phyloP scores from a whole-genome alignment of 495 filamentous ascomycete genomes.

The Astrothelium subdiscretum region DNA sequence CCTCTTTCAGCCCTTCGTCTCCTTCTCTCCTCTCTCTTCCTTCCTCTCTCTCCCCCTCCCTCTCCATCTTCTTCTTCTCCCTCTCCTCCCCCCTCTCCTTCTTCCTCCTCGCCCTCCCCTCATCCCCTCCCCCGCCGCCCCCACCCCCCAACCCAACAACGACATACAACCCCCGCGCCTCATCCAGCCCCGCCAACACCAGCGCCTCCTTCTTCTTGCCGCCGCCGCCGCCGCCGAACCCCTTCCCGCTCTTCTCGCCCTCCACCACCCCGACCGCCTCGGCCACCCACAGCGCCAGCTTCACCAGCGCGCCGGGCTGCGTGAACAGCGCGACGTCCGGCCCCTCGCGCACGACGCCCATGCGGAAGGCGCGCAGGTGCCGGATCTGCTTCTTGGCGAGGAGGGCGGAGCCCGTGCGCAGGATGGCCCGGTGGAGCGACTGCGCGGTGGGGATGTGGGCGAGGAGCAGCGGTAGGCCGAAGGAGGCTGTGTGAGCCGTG shows the following conservation, averaged over 20 bases:
- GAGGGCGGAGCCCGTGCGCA: slow-evolving; percentile 80
- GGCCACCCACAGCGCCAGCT: slow-evolving; percentile 85
- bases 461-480: slow-evolving; percentile 61
- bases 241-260: slow-evolving; percentile 58
- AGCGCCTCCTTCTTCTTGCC: slow-evolving; percentile 60
- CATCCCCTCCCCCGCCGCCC: slow-evolving; percentile 51
- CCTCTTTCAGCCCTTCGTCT: slow-evolving; percentile 30
- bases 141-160: slow-evolving; percentile 83
- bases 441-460: slow-evolving; percentile 71
- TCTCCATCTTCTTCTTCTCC: slow-evolving; percentile 45
- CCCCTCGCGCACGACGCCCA: slow-evolving; percentile 91
- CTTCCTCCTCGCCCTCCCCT: slow-evolving; percentile 49
- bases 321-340: slow-evolving; percentile 81
- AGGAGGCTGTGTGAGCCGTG: slow-evolving; percentile 27
- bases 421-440: slow-evolving; percentile 81
- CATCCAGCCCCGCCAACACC: slow-evolving; percentile 81
- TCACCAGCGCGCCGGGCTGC: slow-evolving; percentile 82
- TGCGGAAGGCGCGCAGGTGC: slow-evolving; percentile 81
- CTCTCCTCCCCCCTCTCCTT: slow-evolving; percentile 48
- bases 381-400: slow-evolving; percentile 90
- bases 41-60: slow-evolving; percentile 41
- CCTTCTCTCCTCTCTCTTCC: slow-evolving; percentile 46
- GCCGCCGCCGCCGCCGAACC: slow-evolving; percentile 44
- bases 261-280: slow-evolving; percentile 89
- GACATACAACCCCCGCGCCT: slow-evolving; percentile 76